Evolutionary conservation across 1,284 basidiomycete genomes (phyloP), one percentile per base, ranked within the genome.

Genomic region (Anthracocystis panici-leucophaei): DNA sequence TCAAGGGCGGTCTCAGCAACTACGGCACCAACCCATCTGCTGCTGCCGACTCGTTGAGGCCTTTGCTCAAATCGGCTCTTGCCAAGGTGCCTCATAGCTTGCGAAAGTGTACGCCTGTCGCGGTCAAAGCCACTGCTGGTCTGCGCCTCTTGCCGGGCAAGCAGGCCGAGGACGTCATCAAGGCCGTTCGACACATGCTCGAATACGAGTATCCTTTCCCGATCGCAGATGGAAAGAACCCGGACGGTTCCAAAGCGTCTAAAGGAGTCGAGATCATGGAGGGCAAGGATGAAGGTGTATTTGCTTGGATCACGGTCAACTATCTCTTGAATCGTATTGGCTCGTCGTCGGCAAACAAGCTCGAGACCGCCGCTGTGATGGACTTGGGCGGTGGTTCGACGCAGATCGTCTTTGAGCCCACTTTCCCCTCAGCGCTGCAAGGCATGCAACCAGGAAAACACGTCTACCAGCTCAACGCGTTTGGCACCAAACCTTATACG

Each of bases 281-380:
- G 79, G 96, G 96, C 20, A 92, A 91, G 80, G 95, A 98, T 83
- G 96, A 99, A 86, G 81, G 79, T 31, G 94, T 98, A 27, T 98
- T 93, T 85, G 95, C 95, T 20, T 99, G 96, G 96, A 95, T 98
- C 82, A 97, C 95, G 12, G 93, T 93, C 73, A 99, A 99, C 87
- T 98, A 97, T 86, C 78, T 85, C 21, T 56, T 84, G 27, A 78
- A 75, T 41, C 61, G 76, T 20, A 80, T 84, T 51, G 80, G 82
- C 40, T 57, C 68, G 57, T 90, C 91, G n/a, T 41, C 49, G 5
- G 60, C 59, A 3, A 50, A 46, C 23, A 57, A 66, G 51, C 42
- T 56, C 48, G 70, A 75, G 35, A 88, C 93, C n/a, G 93, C 93
- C 68, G 96, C 95, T 20, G 94, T 97, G 50, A 91, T 99, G 76